Base-by-base conservation (phyloP, 805 yeast species). In the Spathaspora girioi region DNA sequence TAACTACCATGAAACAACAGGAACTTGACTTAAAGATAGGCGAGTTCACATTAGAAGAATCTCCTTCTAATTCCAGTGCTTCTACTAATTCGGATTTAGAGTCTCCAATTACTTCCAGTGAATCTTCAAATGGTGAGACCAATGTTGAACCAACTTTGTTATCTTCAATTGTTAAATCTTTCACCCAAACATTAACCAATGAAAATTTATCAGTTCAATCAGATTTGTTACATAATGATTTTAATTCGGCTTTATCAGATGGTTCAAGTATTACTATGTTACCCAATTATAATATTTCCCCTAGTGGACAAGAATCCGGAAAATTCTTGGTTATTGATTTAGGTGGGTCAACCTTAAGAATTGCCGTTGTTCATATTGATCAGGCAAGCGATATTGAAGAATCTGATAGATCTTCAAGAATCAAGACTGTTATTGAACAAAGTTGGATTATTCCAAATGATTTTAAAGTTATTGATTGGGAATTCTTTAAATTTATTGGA, bases 291-390 rank as follows among this genome's bases (percentile, higher is more conserved):
- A 65, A 68, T 51, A 70, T 73, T 40, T 53, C 53, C 38, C 76
- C 77, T 31, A 64, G 73, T 1, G 78, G 78, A 6, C 44, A 59
- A 42, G 68, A 70, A 53, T 47, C 49, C 43, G 78, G 77, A 26
- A 64, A 71, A 40, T 78, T 53, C 64, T 69, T 75, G 60, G 78
- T 69, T 18, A 65, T 81, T n/a, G 86, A 81, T 54, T 63, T 81
- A 46, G 86, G 86, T 5, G 86, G 86, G 1, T 76, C 81, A 1
- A 81, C 84, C 1, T 61, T 81, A 18, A 66, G 84, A 32, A 64
- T 76, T 3, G 70, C 77, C 2, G 69, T 73, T 31, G 64, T 74
- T 10, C 50, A 60, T 18, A 69, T 74, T n/a, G 63, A 58, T n/a
- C 52, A 57, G 3, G 59, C 64, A 6, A 48, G 35, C 2, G n/a